phyloP scores from a whole-genome alignment of 345 rosid species.

The Balakata baccata region DNA sequence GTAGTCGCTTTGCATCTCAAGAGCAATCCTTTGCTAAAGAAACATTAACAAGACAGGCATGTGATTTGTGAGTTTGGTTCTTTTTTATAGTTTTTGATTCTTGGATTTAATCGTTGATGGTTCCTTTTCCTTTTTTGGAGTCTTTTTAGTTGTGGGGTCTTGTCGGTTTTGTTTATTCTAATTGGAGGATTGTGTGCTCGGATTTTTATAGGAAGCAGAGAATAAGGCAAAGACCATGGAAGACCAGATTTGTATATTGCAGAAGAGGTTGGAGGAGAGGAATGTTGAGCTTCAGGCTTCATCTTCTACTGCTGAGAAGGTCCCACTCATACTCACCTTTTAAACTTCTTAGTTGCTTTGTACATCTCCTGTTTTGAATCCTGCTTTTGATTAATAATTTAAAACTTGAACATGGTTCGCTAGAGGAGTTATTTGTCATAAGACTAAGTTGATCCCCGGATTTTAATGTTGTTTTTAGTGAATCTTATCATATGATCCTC shows the following conservation, averaged over 20 bases:
- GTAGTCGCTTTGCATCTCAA: slow-evolving; percentile 63
- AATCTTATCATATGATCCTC: slow-evolving; percentile 1
- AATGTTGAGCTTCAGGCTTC: slow-evolving; percentile 61
- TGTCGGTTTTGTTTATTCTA: slow-evolving; percentile 11
- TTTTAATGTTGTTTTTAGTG: slow-evolving; percentile 9
- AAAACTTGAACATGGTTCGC: slow-evolving; percentile 15
- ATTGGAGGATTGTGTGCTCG: slow-evolving; percentile 2
- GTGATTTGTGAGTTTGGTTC: slow-evolving; percentile 21
- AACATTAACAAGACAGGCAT: slow-evolving; percentile 65
- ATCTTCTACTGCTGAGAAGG: slow-evolving; percentile 70
- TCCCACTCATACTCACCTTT: slow-evolving; percentile 21
- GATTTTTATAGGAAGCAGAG: slow-evolving; percentile 67
- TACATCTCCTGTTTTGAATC: background rate
- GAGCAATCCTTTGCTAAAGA: slow-evolving; percentile 69
- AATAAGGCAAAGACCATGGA: slow-evolving; percentile 66
- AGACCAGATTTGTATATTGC: slow-evolving; percentile 47
- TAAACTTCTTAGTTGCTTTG: background rate
- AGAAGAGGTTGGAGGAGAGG: slow-evolving; percentile 53
- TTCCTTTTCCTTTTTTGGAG: slow-evolving; percentile 11
- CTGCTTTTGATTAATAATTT: slow-evolving; percentile 13
- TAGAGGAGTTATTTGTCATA: slow-evolving; percentile 9
- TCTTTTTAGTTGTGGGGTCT: slow-evolving; percentile 32
- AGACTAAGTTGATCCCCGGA: slow-evolving; percentile 11
- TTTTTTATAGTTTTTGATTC: slow-evolving; percentile 7
- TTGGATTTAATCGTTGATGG: slow-evolving; percentile 11